Evolutionary conservation across 441 rosid genomes (phyloP), one percentile per base, ranked within the genome.

Genomic region (Gossypium trilobum): DNA sequence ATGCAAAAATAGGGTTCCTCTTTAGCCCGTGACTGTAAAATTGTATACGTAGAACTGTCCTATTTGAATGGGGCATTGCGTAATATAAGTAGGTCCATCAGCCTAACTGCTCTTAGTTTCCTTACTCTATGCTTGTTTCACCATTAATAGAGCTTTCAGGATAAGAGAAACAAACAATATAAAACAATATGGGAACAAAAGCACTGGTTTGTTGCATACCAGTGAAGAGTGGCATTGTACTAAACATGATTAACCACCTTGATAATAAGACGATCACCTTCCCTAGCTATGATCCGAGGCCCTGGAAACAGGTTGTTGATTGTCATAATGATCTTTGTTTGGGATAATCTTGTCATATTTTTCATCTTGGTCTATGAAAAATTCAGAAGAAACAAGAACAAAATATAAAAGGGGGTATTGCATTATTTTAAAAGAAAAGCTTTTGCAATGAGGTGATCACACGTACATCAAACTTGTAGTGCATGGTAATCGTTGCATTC

Each of bases 1-100:
- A 75, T 92, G 90, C 87, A 87, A 89, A 52, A 83, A 84, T 52
- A 87, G 79, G 19, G 96, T 87, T 78, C 97, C 94, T 78, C 90
- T 85, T 81, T 92, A 91, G 29, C 88, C 90, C 3, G 61, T 77
- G 52, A 86, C 73, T 0, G 87, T 90, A 85, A 86, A 90, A 75
- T 82, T 90, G 80, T 86, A 88, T 5, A 84, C 86, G 60, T 83
- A 90, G 23, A 73, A 85, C 48, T 84, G 85, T 58, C 86, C 81
- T 0, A 81, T 86, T 75, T 78, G 93, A 72, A 91, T 88, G 0
- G 93, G 97, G 57, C 93, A 89, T 57, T 88, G 92, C 59, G 89
- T 85, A 5, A 87, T 76, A 73, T 88, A 90, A 0, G 87, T 62
- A 0, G 92, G 92, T 13, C 96, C 97, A 74, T 91, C 93, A 2